phyloP scores from a whole-genome alignment of 2,329 filamentous ascomycete species.

The Trichoderma pleuroti region DNA sequence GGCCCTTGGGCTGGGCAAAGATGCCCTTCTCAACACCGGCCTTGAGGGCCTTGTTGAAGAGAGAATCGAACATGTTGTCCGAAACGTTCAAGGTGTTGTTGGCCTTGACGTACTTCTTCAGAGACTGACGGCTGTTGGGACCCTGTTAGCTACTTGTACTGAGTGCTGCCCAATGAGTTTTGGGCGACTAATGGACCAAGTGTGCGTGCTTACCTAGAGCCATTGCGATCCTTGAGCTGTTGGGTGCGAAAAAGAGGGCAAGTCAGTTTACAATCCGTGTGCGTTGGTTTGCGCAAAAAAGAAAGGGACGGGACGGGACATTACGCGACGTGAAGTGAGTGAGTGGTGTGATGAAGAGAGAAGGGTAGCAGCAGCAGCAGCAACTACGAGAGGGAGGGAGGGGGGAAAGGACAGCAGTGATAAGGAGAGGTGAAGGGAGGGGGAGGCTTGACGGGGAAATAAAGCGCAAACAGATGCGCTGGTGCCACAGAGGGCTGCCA shows the following conservation, averaged over 20 bases:
- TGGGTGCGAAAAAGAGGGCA: conserved; percentile 28
- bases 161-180: not conserved
- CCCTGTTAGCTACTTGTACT: conserved; percentile 19
- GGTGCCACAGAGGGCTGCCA: conserved; percentile 25
- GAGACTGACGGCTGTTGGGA: conserved; percentile 50
- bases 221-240: conserved; percentile 61
- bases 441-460: not conserved
- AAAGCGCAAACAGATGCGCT: conserved; percentile 14
- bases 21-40: conserved; percentile 80
- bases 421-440: not conserved
- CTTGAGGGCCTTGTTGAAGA: conserved; percentile 84
- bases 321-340: not conserved
- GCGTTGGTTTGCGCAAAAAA: not conserved
- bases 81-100: conserved; percentile 48
- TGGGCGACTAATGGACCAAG: not conserved
- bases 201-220: conserved; percentile 44
- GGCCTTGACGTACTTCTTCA: conserved; percentile 60
- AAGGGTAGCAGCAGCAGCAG: not conserved
- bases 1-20: conserved; percentile 87
- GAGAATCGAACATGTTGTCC: conserved; percentile 61
- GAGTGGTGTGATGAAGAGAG: conserved; percentile 1
- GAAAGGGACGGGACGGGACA: not conserved
- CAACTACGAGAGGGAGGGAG: not conserved
- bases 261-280: conserved; percentile 37
- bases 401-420: not conserved